These are phyloP conservation scores for Clavariopsis aquatica DNA, from an alignment of 495 filamentous ascomycete genomes.

Conservation along the genomic window DNA sequence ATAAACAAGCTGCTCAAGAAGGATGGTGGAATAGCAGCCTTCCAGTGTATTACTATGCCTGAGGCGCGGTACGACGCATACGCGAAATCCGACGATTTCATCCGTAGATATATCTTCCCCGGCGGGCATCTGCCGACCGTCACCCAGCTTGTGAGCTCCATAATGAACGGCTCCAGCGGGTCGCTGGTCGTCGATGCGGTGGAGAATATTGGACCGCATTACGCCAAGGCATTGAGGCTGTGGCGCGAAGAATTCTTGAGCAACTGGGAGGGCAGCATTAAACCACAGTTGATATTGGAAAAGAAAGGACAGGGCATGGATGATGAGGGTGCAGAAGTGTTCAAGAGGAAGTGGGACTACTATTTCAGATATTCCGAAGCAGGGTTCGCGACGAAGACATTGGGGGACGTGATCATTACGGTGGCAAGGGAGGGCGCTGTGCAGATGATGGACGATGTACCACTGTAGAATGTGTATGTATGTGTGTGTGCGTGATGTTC, in stretches of 20 bases:
- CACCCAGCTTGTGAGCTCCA: conserved; percentile 61
- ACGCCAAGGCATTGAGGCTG: conserved; percentile 65
- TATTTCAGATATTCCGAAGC: conserved; percentile 76
- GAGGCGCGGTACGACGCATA: conserved; percentile 55
- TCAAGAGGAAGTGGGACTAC: conserved; percentile 72
- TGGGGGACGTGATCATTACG: conserved; percentile 69
- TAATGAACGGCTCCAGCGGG: conserved; percentile 58
- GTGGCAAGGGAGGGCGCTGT: conserved; percentile 65
- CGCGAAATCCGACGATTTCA: conserved; percentile 57
- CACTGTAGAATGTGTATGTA: conserved; percentile 46
- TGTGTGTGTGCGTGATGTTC: not conserved
- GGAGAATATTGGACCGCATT: conserved; percentile 71
- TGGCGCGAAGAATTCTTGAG: conserved; percentile 65
- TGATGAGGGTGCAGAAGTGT: conserved; percentile 61
- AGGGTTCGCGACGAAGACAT: conserved; percentile 67
- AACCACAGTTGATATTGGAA: conserved; percentile 54
- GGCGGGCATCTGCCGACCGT: conserved; percentile 70
- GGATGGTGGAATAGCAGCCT: conserved; percentile 64
- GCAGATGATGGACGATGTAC: conserved; percentile 68
- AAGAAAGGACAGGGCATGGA: conserved; percentile 53
- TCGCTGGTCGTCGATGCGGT: conserved; percentile 63
- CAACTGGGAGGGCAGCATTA: conserved; percentile 60
- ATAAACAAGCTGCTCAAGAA: conserved; percentile 62
- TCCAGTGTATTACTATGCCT: conserved; percentile 77
- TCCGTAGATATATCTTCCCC: conserved; percentile 73